phyloP scores from a whole-genome alignment of 257 asterid genomes.

The Pogostemon cablin region DNA sequence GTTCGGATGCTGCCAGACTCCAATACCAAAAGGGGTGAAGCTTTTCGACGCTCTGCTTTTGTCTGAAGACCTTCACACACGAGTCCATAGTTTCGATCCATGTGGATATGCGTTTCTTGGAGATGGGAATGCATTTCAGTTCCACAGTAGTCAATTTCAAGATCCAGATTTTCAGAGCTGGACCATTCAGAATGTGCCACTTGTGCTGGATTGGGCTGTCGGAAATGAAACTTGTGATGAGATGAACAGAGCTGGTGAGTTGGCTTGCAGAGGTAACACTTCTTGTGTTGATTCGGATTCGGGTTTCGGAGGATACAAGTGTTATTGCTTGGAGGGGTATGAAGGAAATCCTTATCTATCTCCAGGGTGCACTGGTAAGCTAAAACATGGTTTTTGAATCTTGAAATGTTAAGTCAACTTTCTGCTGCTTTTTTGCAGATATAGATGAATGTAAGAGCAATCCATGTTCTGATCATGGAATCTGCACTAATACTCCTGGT shows the following conservation, averaged over 20 bases:
- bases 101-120: no score
- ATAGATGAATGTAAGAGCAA: slow-evolving; percentile 43
- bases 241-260: slow-evolving; percentile 7
- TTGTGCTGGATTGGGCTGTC: slow-evolving; percentile 44
- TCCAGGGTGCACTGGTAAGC: slow-evolving; percentile 37
- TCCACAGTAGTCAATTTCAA: slow-evolving; percentile 1
- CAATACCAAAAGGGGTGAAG: no score
- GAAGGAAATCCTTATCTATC: slow-evolving; percentile 41
- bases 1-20: no score
- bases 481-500: slow-evolving; percentile 46
- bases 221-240: slow-evolving; percentile 32
- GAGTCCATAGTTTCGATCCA: no score
- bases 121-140: background rate
- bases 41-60: no score
- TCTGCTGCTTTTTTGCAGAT: slow-evolving; percentile 17
- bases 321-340: slow-evolving; percentile 36
- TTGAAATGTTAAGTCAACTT: no score
- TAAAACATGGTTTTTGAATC: no score
- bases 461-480: slow-evolving; percentile 40
- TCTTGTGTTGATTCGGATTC: slow-evolving; percentile 39
- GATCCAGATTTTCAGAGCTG: slow-evolving; percentile 23
- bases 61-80: no score
- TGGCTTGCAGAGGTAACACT: slow-evolving; percentile 35
- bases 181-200: slow-evolving; percentile 34
- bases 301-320: slow-evolving; percentile 41